phyloP scores from a whole-genome alignment of 192 early-diverging fungal genomes.

The Jimgerdemannia lactiflua region DNA sequence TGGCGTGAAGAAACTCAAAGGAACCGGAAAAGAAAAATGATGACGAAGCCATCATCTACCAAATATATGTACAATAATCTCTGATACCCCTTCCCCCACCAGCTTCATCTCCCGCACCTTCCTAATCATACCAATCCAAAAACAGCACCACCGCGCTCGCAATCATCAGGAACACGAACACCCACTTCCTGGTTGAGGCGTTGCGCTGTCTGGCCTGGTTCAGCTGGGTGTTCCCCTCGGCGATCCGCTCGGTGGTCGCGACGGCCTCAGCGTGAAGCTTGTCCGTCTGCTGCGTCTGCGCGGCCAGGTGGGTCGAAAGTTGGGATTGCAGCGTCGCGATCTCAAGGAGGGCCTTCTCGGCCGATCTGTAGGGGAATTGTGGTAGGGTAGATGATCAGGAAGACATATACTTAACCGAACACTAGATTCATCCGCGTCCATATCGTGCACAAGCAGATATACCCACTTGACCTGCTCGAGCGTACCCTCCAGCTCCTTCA shows the following conservation, averaged over 20 bases:
- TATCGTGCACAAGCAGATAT: too few relatives aligned
- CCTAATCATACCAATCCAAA: conserved; percentile 75
- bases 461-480: conserved; percentile 58
- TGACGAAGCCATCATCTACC: too few relatives aligned
- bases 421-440: too few relatives aligned
- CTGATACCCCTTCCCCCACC: neutral
- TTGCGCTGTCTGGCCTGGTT: conserved; percentile 62
- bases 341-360: conserved; percentile 67
- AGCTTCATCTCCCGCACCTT: neutral
- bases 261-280: conserved; percentile 68
- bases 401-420: too few relatives aligned
- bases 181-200: conserved; percentile 68
- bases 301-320: conserved; percentile 65
- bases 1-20: too few relatives aligned
- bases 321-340: conserved; percentile 70
- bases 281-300: conserved; percentile 72
- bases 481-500: conserved; percentile 67
- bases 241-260: conserved; percentile 59
- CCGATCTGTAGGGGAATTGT: conserved; percentile 30
- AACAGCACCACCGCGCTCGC: conserved; percentile 73
- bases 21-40: too few relatives aligned
- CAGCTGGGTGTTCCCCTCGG: conserved; percentile 64
- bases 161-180: conserved; percentile 64
- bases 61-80: neutral
- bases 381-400: neutral